Evolutionary conservation across 1,139 yeast species (phyloP).

Genomic region (Diutina scorzettiae): DNA sequence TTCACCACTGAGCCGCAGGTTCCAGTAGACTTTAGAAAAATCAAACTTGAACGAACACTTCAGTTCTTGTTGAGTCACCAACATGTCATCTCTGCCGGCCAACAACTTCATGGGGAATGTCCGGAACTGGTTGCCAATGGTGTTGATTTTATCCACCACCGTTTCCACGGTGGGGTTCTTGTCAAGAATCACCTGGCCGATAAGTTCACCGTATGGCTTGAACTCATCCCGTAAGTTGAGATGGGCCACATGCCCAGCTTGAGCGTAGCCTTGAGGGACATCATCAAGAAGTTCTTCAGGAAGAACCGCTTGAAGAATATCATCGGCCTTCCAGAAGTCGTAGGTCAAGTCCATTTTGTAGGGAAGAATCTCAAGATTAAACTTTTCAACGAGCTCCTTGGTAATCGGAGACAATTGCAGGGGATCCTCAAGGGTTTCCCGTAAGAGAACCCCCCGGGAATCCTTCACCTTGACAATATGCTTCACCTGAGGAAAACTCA

Average conservation of each 20-base stretch:
- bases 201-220: conserved; percentile 67
- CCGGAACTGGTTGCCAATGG: conserved; percentile 78
- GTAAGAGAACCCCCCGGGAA: conserved; percentile 52
- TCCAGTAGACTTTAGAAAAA: conserved; percentile 94
- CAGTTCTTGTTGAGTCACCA: conserved; percentile 82
- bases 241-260: conserved; percentile 95
- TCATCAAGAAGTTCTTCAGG: conserved; percentile 65
- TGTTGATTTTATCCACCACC: conserved; percentile 87
- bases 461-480: conserved; percentile 45
- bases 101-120: conserved; percentile 90
- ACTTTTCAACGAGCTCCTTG: conserved; percentile 31
- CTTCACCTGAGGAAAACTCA: conserved; percentile 52
- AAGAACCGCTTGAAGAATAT: conserved; percentile 60
- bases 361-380: conserved; percentile 35
- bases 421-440: conserved; percentile 29
- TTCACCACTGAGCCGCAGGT: conserved; percentile 86
- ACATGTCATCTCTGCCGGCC: conserved; percentile 66
- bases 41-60: conserved; percentile 81
- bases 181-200: conserved; percentile 86
- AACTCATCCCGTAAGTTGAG: conserved; percentile 75
- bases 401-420: conserved; percentile 33
- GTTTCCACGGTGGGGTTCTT: conserved; percentile 71
- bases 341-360: conserved; percentile 53
- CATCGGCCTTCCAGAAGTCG: conserved; percentile 81
- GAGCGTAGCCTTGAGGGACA: conserved; percentile 83